Percentiles rank a stretch among this genome's conserved stretches.
These are phyloP conservation scores for Saccharomyces kudriavzevii DNA, from an alignment of 805 yeast genomes.

Conservation along the genomic window DNA sequence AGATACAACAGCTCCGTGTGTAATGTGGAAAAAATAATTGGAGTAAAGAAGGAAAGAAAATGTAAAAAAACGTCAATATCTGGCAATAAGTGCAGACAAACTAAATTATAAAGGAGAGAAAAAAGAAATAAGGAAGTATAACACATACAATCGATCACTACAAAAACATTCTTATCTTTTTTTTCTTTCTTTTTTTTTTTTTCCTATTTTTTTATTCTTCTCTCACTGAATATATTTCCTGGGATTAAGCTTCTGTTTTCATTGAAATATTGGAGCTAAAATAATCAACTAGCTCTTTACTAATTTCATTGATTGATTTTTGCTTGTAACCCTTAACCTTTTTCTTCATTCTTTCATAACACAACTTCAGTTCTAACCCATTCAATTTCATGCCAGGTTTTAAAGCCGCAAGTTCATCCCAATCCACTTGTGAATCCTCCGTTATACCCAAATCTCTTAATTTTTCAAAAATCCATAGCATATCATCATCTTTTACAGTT, in stretches of 20 bases:
- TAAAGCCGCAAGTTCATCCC: slow-evolving; percentile 46
- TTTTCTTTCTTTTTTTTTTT: background rate
- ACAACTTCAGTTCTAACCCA: slow-evolving; percentile 51
- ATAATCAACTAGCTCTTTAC: slow-evolving; percentile 27
- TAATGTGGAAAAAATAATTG: background rate
- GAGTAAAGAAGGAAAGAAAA: background rate
- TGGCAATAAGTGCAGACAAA: background rate
- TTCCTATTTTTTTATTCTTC: background rate
- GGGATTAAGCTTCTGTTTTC: background rate
- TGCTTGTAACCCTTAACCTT: slow-evolving; percentile 42
- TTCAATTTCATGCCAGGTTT: slow-evolving; percentile 45
- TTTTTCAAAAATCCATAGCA: slow-evolving; percentile 42
- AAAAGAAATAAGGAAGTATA: background rate
- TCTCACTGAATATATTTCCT: background rate
- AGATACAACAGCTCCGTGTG: background rate
- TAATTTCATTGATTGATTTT: slow-evolving; percentile 32
- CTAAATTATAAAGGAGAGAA: background rate
- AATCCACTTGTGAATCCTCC: slow-evolving; percentile 40
- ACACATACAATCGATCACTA: background rate
- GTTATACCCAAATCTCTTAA: slow-evolving; percentile 38
- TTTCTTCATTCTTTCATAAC: slow-evolving; percentile 52
- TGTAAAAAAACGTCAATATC: background rate
- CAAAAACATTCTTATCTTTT: too few relatives aligned
- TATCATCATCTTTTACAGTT: slow-evolving; percentile 36
- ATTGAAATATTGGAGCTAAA: background rate